These are phyloP conservation scores for Camelina neglecta DNA, from an alignment of 345 rosid genomes.

Conservation along the genomic window DNA sequence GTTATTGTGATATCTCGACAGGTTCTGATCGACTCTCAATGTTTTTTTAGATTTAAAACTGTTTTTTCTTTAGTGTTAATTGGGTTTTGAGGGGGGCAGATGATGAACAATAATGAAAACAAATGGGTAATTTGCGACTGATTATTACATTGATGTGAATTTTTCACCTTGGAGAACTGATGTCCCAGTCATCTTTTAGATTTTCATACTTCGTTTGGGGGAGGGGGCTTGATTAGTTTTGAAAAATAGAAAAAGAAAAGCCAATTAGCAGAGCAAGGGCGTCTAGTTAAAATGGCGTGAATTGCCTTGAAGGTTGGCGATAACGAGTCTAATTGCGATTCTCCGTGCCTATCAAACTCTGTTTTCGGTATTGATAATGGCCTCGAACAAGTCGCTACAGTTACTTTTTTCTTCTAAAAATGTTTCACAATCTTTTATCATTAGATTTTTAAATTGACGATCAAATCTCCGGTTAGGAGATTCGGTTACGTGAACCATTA, in stretches of 20 bases:
- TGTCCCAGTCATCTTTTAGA: slow-evolving; percentile 1
- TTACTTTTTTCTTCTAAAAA: too few relatives aligned
- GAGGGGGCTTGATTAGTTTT: too few relatives aligned
- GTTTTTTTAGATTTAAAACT: neutral
- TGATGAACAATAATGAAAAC: slow-evolving; percentile 33
- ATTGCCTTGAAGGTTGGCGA: slow-evolving; percentile 47
- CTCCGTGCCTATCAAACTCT: slow-evolving; percentile 21
- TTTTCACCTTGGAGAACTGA: slow-evolving; percentile 47
- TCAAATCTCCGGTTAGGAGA: too few relatives aligned
- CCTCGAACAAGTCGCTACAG: slow-evolving; percentile 19
- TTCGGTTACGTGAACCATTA: too few relatives aligned
- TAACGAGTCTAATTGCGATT: neutral
- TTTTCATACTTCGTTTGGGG: too few relatives aligned
- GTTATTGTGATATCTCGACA: slow-evolving; percentile 42
- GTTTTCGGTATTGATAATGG: slow-evolving; percentile 2
- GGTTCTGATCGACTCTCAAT: slow-evolving; percentile 32
- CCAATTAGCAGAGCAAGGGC: slow-evolving; percentile 18
- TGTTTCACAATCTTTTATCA: too few relatives aligned
- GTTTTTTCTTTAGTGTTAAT: neutral
- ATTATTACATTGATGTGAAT: slow-evolving; percentile 26
- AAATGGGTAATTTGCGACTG: slow-evolving; percentile 45
- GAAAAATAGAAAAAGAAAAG: neutral
- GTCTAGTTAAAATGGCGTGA: neutral
- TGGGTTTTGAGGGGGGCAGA: neutral
- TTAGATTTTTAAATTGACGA: too few relatives aligned